Base-by-base conservation (phyloP, 345 rosid genomes). In the Eucalyptus erythrocorys region DNA sequence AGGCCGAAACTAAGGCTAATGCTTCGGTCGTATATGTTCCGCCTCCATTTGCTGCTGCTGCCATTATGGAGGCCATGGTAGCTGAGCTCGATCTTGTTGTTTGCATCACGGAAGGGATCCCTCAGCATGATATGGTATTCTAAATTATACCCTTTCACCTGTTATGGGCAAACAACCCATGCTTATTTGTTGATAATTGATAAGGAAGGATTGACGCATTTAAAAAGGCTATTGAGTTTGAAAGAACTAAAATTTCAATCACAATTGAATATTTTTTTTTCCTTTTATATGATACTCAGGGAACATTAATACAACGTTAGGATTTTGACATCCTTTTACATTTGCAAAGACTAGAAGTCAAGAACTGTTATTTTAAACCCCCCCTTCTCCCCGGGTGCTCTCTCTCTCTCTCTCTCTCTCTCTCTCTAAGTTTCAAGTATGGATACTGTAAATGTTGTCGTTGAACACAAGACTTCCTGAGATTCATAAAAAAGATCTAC, bases 11-110 rank as follows among this genome's bases (percentile, higher is more conserved):
- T 1, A 98, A 94, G 91, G 98, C 99, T 59, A 98, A 98, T 91
- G 99, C 99, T 43, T 98, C 99, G 30, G 99, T 94, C 85, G 90
- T 98, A 76, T 98, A 98, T 86, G 99, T 98, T 59, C 99, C 99
- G 71, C 98, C 99, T 6, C 97, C 99, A 24, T 98, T 98, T 89
- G 99, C 99, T 26, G 99, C 99, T 12, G 98, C 98, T 26, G 99
- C 99, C 64, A 94, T 98, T 51, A 93, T 98, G 99, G 99, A 98
- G 93, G 99, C 97, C 12, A 86, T 97, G 91, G 95, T 95, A 79
- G 99, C 99, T 90, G 99, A 97, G 59, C 86, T 97, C 90, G 98
- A 96, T 93, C 98, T 97, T 86, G 91, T 95, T 68, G 99, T 97
- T 80, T 97, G 99, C 91, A 96, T 96, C 57, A 96, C 99, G 0